A percentile compares a stretch with the other conserved stretches of the same genome.
These are phyloP conservation scores for Globisporangium camurandrum DNA, from an alignment of 352 stramenopile genomes.

Conservation along the genomic window DNA sequence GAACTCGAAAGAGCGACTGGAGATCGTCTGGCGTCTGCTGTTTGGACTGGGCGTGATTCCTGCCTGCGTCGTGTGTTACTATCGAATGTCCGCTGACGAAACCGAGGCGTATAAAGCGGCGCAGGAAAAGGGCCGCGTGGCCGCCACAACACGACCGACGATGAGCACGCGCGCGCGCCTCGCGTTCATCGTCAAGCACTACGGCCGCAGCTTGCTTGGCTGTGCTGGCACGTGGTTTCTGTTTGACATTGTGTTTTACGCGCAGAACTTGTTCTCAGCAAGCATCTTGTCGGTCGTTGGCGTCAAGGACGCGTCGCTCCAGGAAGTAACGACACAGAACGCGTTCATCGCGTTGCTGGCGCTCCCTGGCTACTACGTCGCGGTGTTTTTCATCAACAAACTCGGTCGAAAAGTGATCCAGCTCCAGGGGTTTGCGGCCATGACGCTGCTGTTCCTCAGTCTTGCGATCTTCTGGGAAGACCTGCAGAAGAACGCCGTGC, in stretches of 20 bases:
- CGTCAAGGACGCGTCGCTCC: constrained; percentile 37
- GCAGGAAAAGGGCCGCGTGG: constrained; percentile 7
- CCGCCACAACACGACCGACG: background rate
- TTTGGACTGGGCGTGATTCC: constrained; percentile 62
- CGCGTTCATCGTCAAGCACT: constrained; percentile 41
- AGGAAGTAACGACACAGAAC: constrained; percentile 45
- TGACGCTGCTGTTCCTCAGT: constrained; percentile 56
- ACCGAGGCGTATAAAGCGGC: constrained; percentile 33
- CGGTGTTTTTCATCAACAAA: constrained; percentile 60
- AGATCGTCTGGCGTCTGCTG: constrained; percentile 56
- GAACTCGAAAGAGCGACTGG: constrained; percentile 30
- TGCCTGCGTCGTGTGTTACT: constrained; percentile 57
- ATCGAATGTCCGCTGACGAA: constrained; percentile 50
- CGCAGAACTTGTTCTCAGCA: constrained; percentile 72
- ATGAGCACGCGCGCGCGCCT: constrained; percentile 11
- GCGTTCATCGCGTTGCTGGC: constrained; percentile 61
- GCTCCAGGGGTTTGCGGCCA: constrained; percentile 61
- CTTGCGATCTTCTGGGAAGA: constrained; percentile 59
- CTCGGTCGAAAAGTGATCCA: constrained; percentile 69
- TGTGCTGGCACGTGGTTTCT: constrained; percentile 80
- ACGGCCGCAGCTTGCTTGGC: constrained; percentile 42
- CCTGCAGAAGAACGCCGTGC: constrained; percentile 33
- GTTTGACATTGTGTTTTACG: constrained; percentile 82
- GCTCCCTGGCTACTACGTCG: constrained; percentile 77
- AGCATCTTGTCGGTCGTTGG: constrained; percentile 57